Conservation (phyloP, 768 basidiomycete species). For the Paxillus involutus region DNA sequence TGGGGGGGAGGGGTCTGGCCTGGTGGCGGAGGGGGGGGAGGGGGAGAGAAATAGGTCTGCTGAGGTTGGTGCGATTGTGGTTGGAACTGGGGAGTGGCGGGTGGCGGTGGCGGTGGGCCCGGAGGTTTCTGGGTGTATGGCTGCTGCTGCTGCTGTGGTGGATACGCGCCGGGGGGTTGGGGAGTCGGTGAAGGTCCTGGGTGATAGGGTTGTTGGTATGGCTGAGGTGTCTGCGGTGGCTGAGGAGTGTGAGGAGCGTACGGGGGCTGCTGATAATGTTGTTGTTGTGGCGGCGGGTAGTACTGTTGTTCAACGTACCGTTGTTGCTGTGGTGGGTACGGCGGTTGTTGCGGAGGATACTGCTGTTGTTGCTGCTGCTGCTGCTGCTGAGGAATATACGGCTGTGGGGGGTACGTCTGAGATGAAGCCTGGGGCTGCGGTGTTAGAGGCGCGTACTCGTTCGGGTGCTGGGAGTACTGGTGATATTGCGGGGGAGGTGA, state of each 20-base stretch:
- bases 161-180: not conserved
- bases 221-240: slow-evolving; percentile 11
- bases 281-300: slow-evolving; percentile 6
- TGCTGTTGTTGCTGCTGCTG: slow-evolving; percentile 11
- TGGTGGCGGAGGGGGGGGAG: slow-evolving; percentile 18
- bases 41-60: slow-evolving; percentile 11
- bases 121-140: slow-evolving; percentile 10
- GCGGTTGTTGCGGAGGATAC: slow-evolving; percentile 4
- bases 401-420: slow-evolving; percentile 9
- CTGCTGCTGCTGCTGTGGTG: slow-evolving; percentile 1
- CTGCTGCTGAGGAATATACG: slow-evolving; percentile 13
- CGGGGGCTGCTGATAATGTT: slow-evolving; percentile 17
- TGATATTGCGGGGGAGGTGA: slow-evolving; percentile 5
- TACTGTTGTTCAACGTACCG: slow-evolving; percentile 12
- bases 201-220: slow-evolving; percentile 15
- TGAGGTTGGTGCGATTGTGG: slow-evolving; percentile 6
- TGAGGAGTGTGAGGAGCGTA: slow-evolving; percentile 13
- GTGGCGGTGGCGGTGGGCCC: not conserved
- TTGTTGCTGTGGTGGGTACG: slow-evolving; percentile 9
- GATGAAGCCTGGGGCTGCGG: slow-evolving; percentile 12
- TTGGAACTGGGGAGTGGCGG: not conserved
- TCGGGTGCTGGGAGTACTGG: slow-evolving; percentile 16
- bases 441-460: not conserved
- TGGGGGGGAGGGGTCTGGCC: slow-evolving; percentile 14
- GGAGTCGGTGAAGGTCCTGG: slow-evolving; percentile 9